Evolutionary conservation across 306 rosid genomes (phyloP), one percentile per base, ranked within the genome.

Genomic region (Cucurbita maxima): DNA sequence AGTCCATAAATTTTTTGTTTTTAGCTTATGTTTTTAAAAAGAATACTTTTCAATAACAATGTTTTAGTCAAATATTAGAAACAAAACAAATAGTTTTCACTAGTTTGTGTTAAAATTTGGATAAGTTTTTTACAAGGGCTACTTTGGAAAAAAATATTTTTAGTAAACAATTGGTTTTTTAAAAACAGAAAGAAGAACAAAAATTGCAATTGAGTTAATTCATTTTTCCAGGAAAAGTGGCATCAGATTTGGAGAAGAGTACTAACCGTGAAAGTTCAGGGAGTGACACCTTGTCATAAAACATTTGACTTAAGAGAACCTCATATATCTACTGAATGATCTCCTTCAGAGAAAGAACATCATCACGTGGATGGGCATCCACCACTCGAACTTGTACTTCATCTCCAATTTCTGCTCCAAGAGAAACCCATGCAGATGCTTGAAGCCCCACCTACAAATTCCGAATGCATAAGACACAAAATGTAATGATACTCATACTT

Each of bases 351-450:
- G 75, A 80, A 75, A 95, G 78, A 50, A 85, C 50, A 56, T 90
- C 97, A 81, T 89, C 99, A 47, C 96, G 97, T 5, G 97, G 96
- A 85, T 88, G 88, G 78, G 96, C 87, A 74, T 86, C 88, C 77
- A 85, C 97, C 79, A 95, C 89, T 80, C 68, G 84, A 67, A 95
- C 97, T 77, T 63, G 40, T 77, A 91, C 81, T 84, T 88, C 96
- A 71, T 95, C 96, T 54, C 99, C 97, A 71, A 91, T 54, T 75
- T 91, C 87, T 67, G 82, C 81, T 72, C 97, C 92, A 40, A 78
- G 73, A 75, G 97, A 86, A 67, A 95, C 86, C 90, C 89, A 88
- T 10, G 83, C 79, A 51, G 97, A 84, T 72, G 87, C 84, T 87
- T 95, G 97, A 76, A 89, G 68, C 47, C 97, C 97, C 81, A 91